These are phyloP conservation scores for Acer yangbiense DNA, from an alignment of 345 rosid genomes.

Conservation along the genomic window DNA sequence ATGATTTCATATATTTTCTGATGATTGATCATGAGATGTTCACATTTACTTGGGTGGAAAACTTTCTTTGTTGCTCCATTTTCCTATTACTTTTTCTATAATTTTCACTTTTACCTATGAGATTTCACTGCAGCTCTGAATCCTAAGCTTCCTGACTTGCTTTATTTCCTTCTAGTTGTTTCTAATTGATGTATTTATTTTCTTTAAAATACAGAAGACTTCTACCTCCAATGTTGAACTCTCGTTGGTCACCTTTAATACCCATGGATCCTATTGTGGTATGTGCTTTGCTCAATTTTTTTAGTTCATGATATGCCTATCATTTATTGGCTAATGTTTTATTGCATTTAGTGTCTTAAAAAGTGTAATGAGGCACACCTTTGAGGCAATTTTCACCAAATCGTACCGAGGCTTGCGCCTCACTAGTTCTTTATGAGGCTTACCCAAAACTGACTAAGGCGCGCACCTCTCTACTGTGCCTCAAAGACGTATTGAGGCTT, in stretches of 20 bases:
- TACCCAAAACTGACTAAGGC: no score
- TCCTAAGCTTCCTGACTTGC: constrained; percentile 8
- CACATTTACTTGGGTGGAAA: neutral
- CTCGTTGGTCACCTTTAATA: constrained; percentile 70
- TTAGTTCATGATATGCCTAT: neutral
- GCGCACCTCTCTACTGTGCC: no score
- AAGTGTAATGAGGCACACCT: no score
- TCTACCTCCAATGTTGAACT: constrained; percentile 62
- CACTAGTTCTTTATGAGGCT: no score
- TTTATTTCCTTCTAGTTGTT: constrained; percentile 3
- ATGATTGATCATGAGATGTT: neutral
- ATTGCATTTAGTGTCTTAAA: neutral
- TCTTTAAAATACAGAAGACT: constrained; percentile 55
- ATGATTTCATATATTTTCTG: neutral
- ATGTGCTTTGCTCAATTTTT: constrained; percentile 24
- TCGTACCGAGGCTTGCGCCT: no score
- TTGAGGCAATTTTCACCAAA: no score
- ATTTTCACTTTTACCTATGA: neutral
- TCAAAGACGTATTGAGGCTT: no score
- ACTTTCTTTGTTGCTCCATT: no score
- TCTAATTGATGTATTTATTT: constrained; percentile 3
- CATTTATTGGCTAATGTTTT: neutral
- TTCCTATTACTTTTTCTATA: neutral
- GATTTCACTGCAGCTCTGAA: neutral
- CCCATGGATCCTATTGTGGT: constrained; percentile 82